phyloP scores from a whole-genome alignment of 225 moss, liverwort and hornwort species.

The Anthoceros angustus region DNA sequence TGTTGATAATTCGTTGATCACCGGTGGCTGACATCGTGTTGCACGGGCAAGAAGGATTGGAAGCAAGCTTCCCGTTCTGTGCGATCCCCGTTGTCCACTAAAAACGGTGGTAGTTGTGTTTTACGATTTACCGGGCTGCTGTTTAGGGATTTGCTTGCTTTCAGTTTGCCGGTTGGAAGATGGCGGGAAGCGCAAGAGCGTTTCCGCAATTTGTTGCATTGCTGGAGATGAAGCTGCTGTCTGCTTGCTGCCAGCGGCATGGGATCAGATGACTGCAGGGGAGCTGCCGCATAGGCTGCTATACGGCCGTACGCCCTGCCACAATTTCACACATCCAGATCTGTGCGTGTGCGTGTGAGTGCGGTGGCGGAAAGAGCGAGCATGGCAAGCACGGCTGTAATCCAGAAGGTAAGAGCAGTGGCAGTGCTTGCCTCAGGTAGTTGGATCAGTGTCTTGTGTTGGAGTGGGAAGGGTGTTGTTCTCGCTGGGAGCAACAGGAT shows the following conservation, averaged over 20 bases:
- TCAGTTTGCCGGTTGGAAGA: too few species aligned
- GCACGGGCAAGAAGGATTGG: too few species aligned
- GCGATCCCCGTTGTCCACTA: too few species aligned
- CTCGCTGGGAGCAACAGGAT: neutral
- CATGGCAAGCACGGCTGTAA: slow-evolving; percentile 9
- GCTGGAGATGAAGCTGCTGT: neutral
- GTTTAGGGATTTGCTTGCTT: too few species aligned
- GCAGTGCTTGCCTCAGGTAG: neutral
- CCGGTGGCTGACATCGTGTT: too few species aligned
- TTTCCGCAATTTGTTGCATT: neutral
- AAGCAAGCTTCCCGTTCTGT: too few species aligned
- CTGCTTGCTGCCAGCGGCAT: neutral
- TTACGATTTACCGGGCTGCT: too few species aligned
- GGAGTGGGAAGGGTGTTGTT: neutral
- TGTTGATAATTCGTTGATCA: too few species aligned
- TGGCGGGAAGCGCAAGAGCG: too few species aligned
- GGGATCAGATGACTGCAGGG: neutral
- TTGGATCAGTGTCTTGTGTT: neutral
- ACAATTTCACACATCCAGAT: neutral
- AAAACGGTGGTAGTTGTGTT: too few species aligned
- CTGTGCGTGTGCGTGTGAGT: neutral
- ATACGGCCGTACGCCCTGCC: neutral
- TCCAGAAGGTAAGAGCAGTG: slow-evolving; percentile 27
- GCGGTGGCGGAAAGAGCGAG: neutral
- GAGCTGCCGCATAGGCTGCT: neutral